Base-by-base conservation (phyloP, 306 rosid genomes). In the Prunus dulcis region DNA sequence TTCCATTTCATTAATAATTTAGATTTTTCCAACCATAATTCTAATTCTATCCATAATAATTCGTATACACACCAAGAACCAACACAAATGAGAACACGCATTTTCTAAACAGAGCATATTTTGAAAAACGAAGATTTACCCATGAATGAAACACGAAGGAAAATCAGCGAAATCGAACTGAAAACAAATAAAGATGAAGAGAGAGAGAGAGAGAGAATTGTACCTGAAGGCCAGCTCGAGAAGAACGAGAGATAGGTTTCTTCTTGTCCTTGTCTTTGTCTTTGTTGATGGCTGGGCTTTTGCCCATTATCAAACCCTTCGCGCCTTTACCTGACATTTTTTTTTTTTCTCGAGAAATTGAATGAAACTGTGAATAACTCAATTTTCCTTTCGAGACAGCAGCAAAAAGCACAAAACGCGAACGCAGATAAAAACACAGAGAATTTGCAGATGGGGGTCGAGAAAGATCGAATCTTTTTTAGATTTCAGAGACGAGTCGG, bases 181-280 rank as follows among this genome's bases (percentile, higher is more conserved):
- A 51, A 23, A 53, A 32, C 15, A 19, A 38, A 65, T 1, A 25
- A 7, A 51, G 17, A 34, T 34, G 38, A 32, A 49, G 19, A 27
- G 1, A 14, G n/a, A 27, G 23, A 22, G 30, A 14, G 20, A 27
- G 30, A 18, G 25, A 30, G 22, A 28, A 19, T 50, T 11, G 62
- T 7, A 74, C 83, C 83, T 80, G 80, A 46, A 82, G 85, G 38
- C 85, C 85, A 66, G 85, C 85, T n/a, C 85, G 78, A 41, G 82
- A 82, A 55, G 85, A 82, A 34, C 82, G 85, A 72, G 85, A 77
- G 53, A 60, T 41, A 25, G 82, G 76, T 15, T 82, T 82, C 79
- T 82, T 77, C 85, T 77, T 82, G 68, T 72, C 80, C 78, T 77
- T 72, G 52, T 78, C 82, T 53, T 82, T 82, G 67, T 79, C 82